Evolutionary conservation across 129 eudicot genomes (phyloP).

Genomic region (Arctium lappa): DNA sequence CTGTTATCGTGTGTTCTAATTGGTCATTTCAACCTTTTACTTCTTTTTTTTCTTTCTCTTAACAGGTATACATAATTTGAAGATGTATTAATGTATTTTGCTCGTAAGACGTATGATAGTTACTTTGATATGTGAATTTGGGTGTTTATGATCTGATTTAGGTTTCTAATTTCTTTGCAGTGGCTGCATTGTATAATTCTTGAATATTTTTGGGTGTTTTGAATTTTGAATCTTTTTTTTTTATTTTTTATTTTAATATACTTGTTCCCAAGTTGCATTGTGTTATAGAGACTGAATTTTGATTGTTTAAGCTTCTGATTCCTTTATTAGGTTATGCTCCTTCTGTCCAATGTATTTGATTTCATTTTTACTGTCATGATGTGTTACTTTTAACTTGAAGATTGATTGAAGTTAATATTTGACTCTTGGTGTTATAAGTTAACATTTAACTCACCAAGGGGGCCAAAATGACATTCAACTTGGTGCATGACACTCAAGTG

Average conservation of each 20-base stretch:
- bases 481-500: neutral
- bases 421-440: neutral
- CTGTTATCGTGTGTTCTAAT: neutral
- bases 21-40: neutral
- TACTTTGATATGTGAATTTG: neutral
- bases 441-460: neutral
- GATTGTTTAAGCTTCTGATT: conserved; percentile 9
- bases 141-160: conserved; percentile 1
- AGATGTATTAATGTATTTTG: neutral
- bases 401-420: neutral
- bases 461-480: neutral
- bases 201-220: neutral
- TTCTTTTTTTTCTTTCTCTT: neutral
- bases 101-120: neutral
- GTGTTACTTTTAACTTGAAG: neutral
- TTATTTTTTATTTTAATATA: neutral
- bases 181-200: conserved; percentile 16
- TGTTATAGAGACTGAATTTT: neutral
- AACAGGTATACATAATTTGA: neutral
- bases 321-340: neutral
- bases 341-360: neutral
- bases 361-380: neutral
- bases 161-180: neutral
- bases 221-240: neutral
- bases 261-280: conserved; percentile 5